Base-by-base conservation (phyloP, 2,329 filamentous ascomycete genomes). In the Eurotiales sp. region DNA sequence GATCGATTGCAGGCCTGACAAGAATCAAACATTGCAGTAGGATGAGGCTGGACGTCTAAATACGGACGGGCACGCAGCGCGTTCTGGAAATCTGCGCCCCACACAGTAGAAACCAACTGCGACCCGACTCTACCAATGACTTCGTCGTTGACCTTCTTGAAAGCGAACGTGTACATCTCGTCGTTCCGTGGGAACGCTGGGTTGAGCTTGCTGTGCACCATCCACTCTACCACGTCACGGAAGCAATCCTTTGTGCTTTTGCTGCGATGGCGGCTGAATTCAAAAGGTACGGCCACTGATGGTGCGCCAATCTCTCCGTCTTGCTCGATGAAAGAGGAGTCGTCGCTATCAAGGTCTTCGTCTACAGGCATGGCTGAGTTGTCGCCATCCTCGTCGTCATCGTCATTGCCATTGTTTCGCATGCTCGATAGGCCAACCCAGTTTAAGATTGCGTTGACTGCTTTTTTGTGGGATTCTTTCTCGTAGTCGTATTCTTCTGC, bases 121-220 rank as follows among this genome's bases (percentile, higher is more conserved):
- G 85, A 89, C 3, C 77, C 79, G 0, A 85, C 83, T 2, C 88
- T 77, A 0, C 82, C 85, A 34, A 74, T 76, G 12, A 88, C 81
- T 63, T 90, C 86, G 57, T 87, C 82, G 56, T 88, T 80, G 0
- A 92, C 74, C 61, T 88, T 89, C 44, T 72, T 72, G 73, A 90
- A 90, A 0, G 87, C 83, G 22, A 87, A 74, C 11, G 70, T 61
- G 65, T 90, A 93, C 11, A 90, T 72, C 7, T 80, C 74, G 54
- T 88, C 81, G 4, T 79, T 71, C 15, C 78, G 77, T 10, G 79
- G 71, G 60, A 90, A 91, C 0, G 76, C 81, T 0, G 87, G 87
- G 58, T 90, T 86, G 46, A 93, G 77, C 59, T 86, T 85, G 63
- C 87, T 87, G 61, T 90, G 86, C 2, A 92, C 84, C 70, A 91